A percentile compares a stretch with the other conserved stretches of the same genome.
Conservation (phyloP, 1,139 yeast species). For the Nakaseomyces sp. region DNA sequence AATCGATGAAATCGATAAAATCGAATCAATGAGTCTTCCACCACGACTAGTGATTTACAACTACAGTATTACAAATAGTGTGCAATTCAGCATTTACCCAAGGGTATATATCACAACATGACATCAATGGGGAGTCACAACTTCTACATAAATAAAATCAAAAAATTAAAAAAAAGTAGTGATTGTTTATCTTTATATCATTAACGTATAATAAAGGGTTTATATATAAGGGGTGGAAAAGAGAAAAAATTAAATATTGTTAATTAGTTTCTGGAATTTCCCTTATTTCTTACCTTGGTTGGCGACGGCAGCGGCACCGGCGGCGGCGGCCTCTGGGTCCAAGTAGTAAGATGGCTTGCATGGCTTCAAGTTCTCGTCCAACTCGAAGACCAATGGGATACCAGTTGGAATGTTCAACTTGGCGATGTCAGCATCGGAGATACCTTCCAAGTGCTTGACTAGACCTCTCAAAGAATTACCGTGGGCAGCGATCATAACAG, state of each 20-base stretch:
- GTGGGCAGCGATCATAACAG: conserved; percentile 92
- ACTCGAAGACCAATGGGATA: conserved; percentile 95
- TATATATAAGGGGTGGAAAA: too few relatives aligned
- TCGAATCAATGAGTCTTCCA: too few relatives aligned
- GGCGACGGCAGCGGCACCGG: conserved; percentile 99
- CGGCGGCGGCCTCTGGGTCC: conserved; percentile 99
- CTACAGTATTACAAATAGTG: too few relatives aligned
- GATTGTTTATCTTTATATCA: conserved; percentile 4
- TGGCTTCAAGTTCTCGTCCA: conserved; percentile 81
- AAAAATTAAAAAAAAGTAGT: background rate
- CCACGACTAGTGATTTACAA: too few relatives aligned
- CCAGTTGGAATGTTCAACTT: conserved; percentile 97
- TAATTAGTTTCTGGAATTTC: too few relatives aligned
- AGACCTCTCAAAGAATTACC: conserved; percentile 98
- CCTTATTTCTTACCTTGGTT: conserved; percentile 70
- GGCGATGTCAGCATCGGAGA: conserved; percentile 88
- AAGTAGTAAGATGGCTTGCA: conserved; percentile 90
- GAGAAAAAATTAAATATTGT: conserved; percentile 3
- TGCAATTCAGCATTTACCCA: too few relatives aligned
- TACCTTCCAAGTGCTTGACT: conserved; percentile 91
- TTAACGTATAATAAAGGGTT: conserved; percentile 1
- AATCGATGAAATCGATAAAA: too few relatives aligned
- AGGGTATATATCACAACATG: too few relatives aligned
- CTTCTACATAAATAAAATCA: background rate
- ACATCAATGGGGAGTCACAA: too few relatives aligned